Percentiles rank a stretch among this genome's conserved stretches.
Evolutionary conservation across 129 eudicot species (phyloP).

Genomic region (Saussurea involucrata): DNA sequence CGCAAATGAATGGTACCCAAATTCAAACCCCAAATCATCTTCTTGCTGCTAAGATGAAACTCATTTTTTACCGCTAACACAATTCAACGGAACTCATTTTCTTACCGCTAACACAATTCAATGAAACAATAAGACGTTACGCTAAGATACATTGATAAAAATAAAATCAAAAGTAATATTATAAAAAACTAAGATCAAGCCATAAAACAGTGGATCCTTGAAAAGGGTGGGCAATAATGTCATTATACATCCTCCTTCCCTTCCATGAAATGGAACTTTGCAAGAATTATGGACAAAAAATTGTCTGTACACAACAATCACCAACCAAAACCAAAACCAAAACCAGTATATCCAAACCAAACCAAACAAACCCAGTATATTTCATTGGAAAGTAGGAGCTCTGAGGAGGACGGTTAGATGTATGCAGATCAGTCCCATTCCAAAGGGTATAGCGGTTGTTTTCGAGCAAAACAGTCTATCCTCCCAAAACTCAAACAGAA

Average conservation of each 20-base stretch:
- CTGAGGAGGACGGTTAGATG: neutral
- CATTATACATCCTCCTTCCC: neutral
- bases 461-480: neutral
- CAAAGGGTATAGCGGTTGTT: neutral
- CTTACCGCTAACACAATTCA: neutral
- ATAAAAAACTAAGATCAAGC: neutral
- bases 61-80: too few relatives aligned
- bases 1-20: neutral
- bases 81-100: neutral
- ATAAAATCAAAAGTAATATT: neutral
- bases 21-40: neutral
- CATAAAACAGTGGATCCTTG: neutral
- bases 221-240: neutral
- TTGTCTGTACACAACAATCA: neutral
- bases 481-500: slow-evolving; percentile 12
- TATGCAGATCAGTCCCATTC: neutral
- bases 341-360: too few relatives aligned
- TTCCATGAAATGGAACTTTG: neutral
- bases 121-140: neutral
- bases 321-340: neutral
- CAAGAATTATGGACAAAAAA: neutral
- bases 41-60: too few relatives aligned
- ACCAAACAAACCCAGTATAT: neutral
- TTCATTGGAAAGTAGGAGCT: neutral
- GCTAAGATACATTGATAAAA: neutral